Base-by-base conservation (phyloP, 2,329 filamentous ascomycete species). In the Arthrobotrys megalospora region DNA sequence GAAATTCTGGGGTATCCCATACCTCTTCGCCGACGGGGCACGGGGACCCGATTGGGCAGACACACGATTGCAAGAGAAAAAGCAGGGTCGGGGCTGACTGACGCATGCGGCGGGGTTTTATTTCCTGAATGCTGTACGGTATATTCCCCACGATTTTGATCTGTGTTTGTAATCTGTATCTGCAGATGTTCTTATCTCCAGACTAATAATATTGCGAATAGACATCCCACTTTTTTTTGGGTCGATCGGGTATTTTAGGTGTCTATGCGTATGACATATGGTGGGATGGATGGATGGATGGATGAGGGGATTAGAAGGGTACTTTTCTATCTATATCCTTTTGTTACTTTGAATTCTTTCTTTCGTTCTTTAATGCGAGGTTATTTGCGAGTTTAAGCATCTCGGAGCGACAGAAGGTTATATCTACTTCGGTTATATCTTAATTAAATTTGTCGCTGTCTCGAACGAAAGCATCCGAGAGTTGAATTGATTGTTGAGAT, bases 21-120 rank as follows among this genome's bases (percentile, higher is more conserved):
- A 19, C 6, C 21, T n/a, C 47, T 38, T 69, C 71, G 71, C 71
- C 71, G 71, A 69, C 55, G 71, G 64, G 64, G 64, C 32, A 76
- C 71, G 64, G 65, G 58, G 24, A 76, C 55, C 70, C 63, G 70
- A 43, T 52, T 55, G 67, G 67, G 43, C 19, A 53, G n/a, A 52
- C n/a, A 21, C 50, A 48, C 24, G 14, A 32, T 14, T 38, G 6
- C 21, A 43, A n/a, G n/a, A n/a, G n/a, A n/a, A 21, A 47, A 52
- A 63, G 36, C 41, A 21, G 14, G 45, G 24, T 73, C 64, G 16
- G 43, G 65, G 60, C 41, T 77, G 73, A 77, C 41, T 77, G 73
- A 77, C 73, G 66, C 60, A 77, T 77, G 73, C 73, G 67, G 72
- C 38, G 24, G 21, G n/a, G 36, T 68, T 41, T 67, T n/a, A 45